Evolutionary conservation across 805 yeast species (phyloP), one percentile per base, ranked within the genome.

Genomic region (Wickerhamiella spandovensis): DNA sequence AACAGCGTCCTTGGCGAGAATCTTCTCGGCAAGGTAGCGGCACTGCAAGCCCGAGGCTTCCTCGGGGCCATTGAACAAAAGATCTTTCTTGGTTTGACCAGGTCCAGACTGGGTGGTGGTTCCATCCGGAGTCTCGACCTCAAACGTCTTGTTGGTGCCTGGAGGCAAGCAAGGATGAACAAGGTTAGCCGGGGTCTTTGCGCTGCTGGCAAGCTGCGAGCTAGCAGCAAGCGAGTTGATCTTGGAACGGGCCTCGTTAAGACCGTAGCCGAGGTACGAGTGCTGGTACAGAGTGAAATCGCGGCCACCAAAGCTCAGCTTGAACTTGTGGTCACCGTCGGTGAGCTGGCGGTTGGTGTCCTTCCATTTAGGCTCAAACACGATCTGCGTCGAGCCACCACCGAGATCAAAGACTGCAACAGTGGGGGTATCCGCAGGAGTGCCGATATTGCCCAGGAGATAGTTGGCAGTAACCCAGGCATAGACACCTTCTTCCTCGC

Each of bases 401-500:
- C 98, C 99, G 53, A 92, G 76, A 67, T 92, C 99, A 62, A 92
- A 92, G 10, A 92, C 95, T 21, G 97, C 98, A 47, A 95, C 95
- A 12, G 98, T 92, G 28, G 95, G 88, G 23, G 69, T 65, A 66
- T 82, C 82, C 41, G 77, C 81, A 21, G 79, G 65, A n/a, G 73
- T 64, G 15, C 97, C 98, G 65, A 92, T 90, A 70, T 90, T 92
- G 42, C 97, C 97, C 58, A 90, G 74, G 56, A 92, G 71, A 66
- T 81, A 92, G 70, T 92, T 92, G 47, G 96, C 81, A 24, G 99
- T 92, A 66, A 92, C 84, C 99, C 99, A 92, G 1, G 98, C 98
- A 63, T 79, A 92, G 8, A 92, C 97, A 66, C 98, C 99, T 72
- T 94, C 98, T 59, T 90, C 95, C 53, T 80, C 81, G 57, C 98